Conservation (phyloP, 768 basidiomycete species). For the Naganishia randhawae region DNA sequence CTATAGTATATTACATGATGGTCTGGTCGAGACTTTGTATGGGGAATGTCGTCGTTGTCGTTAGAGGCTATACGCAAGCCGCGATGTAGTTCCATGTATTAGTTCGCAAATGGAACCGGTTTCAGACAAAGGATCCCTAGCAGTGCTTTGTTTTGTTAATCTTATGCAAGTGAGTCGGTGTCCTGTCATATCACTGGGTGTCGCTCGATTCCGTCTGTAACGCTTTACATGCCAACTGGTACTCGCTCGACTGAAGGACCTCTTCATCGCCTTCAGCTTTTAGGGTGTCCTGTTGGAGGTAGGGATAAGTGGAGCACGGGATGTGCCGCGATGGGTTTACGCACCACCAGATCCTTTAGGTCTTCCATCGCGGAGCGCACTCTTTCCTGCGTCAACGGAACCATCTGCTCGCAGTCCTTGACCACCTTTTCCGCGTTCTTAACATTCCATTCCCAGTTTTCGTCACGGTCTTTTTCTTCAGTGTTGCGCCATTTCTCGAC, state of each 20-base stretch:
- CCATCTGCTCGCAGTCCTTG: slow-evolving; percentile 34
- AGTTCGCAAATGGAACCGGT: too few relatives aligned
- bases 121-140: too few relatives aligned
- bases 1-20: not conserved
- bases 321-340: not conserved
- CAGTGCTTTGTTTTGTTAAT: too few relatives aligned
- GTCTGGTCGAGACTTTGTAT: too few relatives aligned
- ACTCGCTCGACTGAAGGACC: slow-evolving; percentile 8
- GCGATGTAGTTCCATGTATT: too few relatives aligned
- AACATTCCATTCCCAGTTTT: slow-evolving; percentile 19
- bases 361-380: slow-evolving; percentile 29
- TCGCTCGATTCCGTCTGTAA: not conserved
- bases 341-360: slow-evolving; percentile 31
- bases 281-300: slow-evolving; percentile 5
- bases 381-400: slow-evolving; percentile 32
- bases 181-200: not conserved
- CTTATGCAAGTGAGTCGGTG: not conserved
- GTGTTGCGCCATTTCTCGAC: slow-evolving; percentile 20
- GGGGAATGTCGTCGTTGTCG: too few relatives aligned
- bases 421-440: slow-evolving; percentile 33
- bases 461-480: not conserved
- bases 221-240: slow-evolving; percentile 1
- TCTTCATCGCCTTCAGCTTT: slow-evolving; percentile 13
- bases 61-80: too few relatives aligned
- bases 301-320: not conserved